Evolutionary conservation across 1,284 basidiomycete genomes (phyloP).

Genomic region (Pterula multifida): DNA sequence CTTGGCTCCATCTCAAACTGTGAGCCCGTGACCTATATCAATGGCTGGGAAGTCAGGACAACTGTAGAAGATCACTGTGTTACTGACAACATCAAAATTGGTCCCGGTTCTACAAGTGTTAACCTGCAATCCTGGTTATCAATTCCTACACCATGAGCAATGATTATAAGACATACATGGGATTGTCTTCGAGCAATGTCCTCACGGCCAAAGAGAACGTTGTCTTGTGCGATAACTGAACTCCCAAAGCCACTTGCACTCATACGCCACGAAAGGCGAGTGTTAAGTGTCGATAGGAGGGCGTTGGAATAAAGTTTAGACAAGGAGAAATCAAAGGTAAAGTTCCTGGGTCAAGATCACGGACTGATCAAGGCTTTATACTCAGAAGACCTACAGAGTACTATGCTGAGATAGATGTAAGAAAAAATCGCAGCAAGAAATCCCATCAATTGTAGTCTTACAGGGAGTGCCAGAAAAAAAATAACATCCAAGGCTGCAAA

Average conservation of each 20-base stretch:
- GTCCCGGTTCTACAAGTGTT: not conserved
- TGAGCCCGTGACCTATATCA: not conserved
- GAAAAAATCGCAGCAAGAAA: not conserved
- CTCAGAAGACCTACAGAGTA: not conserved
- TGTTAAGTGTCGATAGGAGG: conserved; percentile 8
- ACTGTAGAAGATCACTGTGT: not conserved
- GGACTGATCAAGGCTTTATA: too few relatives aligned
- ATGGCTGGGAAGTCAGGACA: not conserved
- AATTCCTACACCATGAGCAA: too few relatives aligned
- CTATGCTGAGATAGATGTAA: not conserved
- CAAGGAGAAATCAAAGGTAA: conserved; percentile 7
- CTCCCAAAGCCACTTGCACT: not conserved
- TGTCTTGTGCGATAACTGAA: not conserved
- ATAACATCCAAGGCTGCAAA: conserved; percentile 10
- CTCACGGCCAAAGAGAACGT: not conserved
- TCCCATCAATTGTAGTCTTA: conserved; percentile 5
- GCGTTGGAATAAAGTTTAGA: conserved; percentile 8
- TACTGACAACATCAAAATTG: not conserved
- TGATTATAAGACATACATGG: too few relatives aligned
- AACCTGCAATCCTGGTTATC: too few relatives aligned
- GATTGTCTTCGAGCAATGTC: not conserved
- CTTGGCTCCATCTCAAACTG: not conserved
- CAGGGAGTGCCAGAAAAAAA: conserved; percentile 8
- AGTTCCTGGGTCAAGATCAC: conserved; percentile 6
- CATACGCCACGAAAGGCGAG: conserved; percentile 5